Base-by-base conservation (phyloP, 192 early-diverging fungal genomes). In the Backusella luteola region DNA sequence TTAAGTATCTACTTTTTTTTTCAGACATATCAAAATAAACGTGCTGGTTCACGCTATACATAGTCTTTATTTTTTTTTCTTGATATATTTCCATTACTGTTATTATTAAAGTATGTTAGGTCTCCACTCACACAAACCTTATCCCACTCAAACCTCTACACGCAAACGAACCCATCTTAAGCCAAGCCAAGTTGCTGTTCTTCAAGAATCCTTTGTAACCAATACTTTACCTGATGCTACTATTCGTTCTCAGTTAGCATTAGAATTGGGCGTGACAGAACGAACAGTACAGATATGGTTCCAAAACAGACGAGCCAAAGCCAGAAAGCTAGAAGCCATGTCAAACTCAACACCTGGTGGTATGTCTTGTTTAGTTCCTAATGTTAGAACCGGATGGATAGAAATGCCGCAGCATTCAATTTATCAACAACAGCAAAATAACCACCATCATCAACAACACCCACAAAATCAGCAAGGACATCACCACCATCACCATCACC, bases 211-310 rank as follows among this genome's bases (percentile, higher is more conserved):
- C 2, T 77, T 77, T 72, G 76, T 77, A n/a, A 72, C 69, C 2
- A 77, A 77, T 72, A 41, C 76, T 6, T 66, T 77, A 32, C 76
- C 76, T 26, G 76, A 77, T 63, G 44, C 76, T 34, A 42, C 49
- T 4, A 77, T 77, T 36, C 67, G 76, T 59, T 35, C 52, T 32
- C 34, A 66, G 23, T 35, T 77, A 26, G 68, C 76, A 29, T 36
- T 52, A 23, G 76, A 80, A 67, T 23, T 76, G 21, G 75, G 88
- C 44, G 88, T 94, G 84, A 85, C 87, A 15, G 84, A 87, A 68
- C 88, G 93, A 36, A 84, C 91, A 36, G 86, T 94, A 67, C 93
- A 94, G 73, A 91, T 94, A 34, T 94, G 93, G 93, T 94, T 94
- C 80, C 93, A 94, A 76, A 94, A 94, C 80, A 79, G 90, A 71